Conservation (phyloP, 495 filamentous ascomycete species). For the Tuber microsphaerosporum region DNA sequence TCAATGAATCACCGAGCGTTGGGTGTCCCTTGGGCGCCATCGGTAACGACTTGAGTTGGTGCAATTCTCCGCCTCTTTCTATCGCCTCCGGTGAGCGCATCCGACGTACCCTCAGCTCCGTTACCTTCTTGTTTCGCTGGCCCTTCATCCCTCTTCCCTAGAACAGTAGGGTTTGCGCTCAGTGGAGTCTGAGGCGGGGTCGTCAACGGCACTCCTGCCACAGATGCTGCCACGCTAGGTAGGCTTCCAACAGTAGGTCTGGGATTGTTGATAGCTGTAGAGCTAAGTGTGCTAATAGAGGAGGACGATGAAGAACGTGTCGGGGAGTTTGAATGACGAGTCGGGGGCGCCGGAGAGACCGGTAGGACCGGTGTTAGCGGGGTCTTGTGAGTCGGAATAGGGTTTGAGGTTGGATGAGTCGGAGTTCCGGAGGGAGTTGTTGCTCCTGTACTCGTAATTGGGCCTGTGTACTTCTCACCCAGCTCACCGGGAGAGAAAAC, state of each 20-base stretch:
- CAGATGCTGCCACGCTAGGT: constrained; percentile 53
- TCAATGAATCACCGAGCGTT: constrained; percentile 8
- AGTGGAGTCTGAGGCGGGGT: constrained; percentile 78
- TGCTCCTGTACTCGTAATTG: constrained; percentile 42
- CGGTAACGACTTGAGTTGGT: constrained; percentile 55
- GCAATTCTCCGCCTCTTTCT: constrained; percentile 71
- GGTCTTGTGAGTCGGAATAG: constrained; percentile 48
- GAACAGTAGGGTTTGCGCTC: constrained; percentile 48
- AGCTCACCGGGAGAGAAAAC: constrained; percentile 79
- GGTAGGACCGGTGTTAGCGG: constrained; percentile 54
- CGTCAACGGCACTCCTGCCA: constrained; percentile 52
- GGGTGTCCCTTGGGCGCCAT: constrained; percentile 3
- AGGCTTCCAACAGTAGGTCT: constrained; percentile 66
- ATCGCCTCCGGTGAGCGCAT: constrained; percentile 25
- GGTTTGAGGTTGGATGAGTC: constrained; percentile 60
- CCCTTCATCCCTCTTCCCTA: constrained; percentile 54
- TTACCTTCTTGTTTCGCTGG: constrained; percentile 45
- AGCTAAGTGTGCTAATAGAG: constrained; percentile 63
- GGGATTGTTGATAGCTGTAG: constrained; percentile 64
- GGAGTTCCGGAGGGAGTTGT: constrained; percentile 51
- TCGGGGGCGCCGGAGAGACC: constrained; percentile 50
- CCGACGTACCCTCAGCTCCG: constrained; percentile 17
- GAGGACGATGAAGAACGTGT: constrained; percentile 77
- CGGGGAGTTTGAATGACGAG: constrained; percentile 62
- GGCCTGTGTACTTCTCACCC: constrained; percentile 73